phyloP scores from a whole-genome alignment of 169 alveolate genomes.

The Plasmodium vivax region DNA sequence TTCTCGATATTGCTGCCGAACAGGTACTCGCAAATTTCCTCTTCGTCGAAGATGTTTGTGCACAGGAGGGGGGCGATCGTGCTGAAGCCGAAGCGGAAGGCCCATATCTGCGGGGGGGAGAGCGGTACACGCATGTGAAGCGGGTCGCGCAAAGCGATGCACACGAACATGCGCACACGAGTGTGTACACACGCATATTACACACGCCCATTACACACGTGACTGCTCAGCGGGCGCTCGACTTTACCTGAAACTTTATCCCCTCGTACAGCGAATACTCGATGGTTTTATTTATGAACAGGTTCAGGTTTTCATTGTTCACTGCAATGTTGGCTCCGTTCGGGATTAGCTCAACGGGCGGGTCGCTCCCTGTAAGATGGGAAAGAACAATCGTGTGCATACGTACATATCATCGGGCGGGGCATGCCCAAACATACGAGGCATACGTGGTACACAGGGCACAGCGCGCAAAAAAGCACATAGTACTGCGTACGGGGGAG shows the following conservation, averaged over 20 bases:
- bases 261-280: constrained; percentile 79
- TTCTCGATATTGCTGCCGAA: constrained; percentile 78
- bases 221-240: neutral
- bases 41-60: constrained; percentile 78
- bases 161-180: neutral
- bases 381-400: neutral
- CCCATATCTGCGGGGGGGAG: constrained; percentile 53
- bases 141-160: neutral
- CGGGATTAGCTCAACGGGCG: constrained; percentile 77
- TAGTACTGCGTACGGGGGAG: neutral
- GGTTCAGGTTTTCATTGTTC: constrained; percentile 74
- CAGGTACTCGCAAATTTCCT: constrained; percentile 76
- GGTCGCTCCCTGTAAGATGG: constrained; percentile 52
- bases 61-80: constrained; percentile 79
- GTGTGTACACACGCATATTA: neutral
- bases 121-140: neutral
- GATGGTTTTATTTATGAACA: constrained; percentile 75
- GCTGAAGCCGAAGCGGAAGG: constrained; percentile 83
- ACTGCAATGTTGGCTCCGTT: constrained; percentile 76
- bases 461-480: neutral
- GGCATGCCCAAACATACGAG: neutral
- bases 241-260: constrained; percentile 68
- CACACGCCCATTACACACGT: too few relatives aligned
- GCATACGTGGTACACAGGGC: too few relatives aligned
- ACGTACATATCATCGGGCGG: neutral